These are phyloP conservation scores for Ampelomyces quisqualis DNA, from an alignment of 2,329 filamentous ascomycete species.

Conservation along the genomic window DNA sequence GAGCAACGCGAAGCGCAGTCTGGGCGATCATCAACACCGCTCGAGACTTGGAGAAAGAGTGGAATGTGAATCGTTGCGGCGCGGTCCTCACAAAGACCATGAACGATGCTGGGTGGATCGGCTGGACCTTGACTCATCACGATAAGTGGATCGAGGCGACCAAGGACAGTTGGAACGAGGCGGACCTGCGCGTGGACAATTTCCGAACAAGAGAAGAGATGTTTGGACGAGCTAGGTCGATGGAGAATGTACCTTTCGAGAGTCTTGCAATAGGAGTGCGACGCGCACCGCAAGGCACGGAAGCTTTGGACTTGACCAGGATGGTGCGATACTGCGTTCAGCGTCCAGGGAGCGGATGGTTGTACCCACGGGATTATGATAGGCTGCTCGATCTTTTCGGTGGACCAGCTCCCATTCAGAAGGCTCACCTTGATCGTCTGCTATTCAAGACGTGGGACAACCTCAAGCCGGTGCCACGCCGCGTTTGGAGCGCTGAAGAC, in stretches of 20 bases:
- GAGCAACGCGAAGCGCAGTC: slow-evolving; percentile 9
- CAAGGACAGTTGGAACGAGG: slow-evolving; percentile 12
- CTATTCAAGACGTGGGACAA: slow-evolving; percentile 12
- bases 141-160: slow-evolving; percentile 5
- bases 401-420: slow-evolving; percentile 7
- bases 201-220: slow-evolving; percentile 3
- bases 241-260: slow-evolving; percentile 16
- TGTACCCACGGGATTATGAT: slow-evolving; percentile 24
- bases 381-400: slow-evolving; percentile 12
- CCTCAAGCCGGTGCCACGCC: slow-evolving; percentile 3
- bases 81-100: slow-evolving; percentile 19
- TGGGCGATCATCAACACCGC: slow-evolving; percentile 19
- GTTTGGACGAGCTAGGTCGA: neutral
- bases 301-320: slow-evolving; percentile 29
- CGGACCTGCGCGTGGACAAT: slow-evolving; percentile 4
- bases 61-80: slow-evolving; percentile 13
- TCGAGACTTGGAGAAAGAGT: slow-evolving; percentile 12
- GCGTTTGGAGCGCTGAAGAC: neutral
- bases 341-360: slow-evolving; percentile 17
- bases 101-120: slow-evolving; percentile 15
- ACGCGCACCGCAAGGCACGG: slow-evolving; percentile 15
- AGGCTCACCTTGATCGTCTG: slow-evolving; percentile 12
- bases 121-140: slow-evolving; percentile 21
- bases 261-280: slow-evolving; percentile 19
- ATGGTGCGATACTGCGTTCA: slow-evolving; percentile 22